Evolutionary conservation across 495 filamentous ascomycete genomes (phyloP).

Genomic region (Xylaria scruposa): DNA sequence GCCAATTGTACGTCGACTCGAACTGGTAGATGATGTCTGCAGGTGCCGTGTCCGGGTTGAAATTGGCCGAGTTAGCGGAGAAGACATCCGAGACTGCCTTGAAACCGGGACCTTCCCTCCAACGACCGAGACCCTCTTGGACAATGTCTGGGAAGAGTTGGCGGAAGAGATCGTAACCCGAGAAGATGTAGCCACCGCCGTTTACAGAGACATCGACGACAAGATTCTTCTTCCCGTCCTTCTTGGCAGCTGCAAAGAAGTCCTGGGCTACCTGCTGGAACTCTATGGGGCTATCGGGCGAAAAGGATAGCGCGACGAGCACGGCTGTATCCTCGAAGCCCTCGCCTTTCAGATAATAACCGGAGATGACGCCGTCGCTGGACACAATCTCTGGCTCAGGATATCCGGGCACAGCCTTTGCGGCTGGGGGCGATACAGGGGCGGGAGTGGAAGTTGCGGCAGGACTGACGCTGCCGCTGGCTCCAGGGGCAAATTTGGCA

Average conservation of each 20-base stretch:
- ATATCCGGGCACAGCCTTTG: slow-evolving; percentile 52
- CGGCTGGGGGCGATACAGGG: slow-evolving; percentile 27
- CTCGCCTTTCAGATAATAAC: slow-evolving; percentile 55
- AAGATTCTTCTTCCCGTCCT: slow-evolving; percentile 56
- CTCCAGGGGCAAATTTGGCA: slow-evolving; percentile 42
- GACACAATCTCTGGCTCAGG: slow-evolving; percentile 54
- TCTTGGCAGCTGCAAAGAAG: slow-evolving; percentile 47
- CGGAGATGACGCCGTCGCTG: slow-evolving; percentile 50
- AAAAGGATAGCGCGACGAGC: slow-evolving; percentile 41
- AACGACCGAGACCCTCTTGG: slow-evolving; percentile 42
- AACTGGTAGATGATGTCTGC: slow-evolving; percentile 36
- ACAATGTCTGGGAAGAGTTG: slow-evolving; percentile 53
- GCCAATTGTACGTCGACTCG: slow-evolving; percentile 46
- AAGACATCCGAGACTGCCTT: slow-evolving; percentile 41
- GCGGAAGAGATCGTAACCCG: slow-evolving; percentile 54
- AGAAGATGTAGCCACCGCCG: slow-evolving; percentile 56
- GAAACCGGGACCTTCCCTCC: slow-evolving; percentile 44
- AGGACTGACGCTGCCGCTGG: slow-evolving; percentile 17
- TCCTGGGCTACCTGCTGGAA: slow-evolving; percentile 52
- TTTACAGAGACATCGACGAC: slow-evolving; percentile 62
- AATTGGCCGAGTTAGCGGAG: slow-evolving; percentile 38
- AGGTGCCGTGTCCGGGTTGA: slow-evolving; percentile 40
- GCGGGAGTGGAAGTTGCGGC: slow-evolving; percentile 30
- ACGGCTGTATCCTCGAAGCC: slow-evolving; percentile 56
- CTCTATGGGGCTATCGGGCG: slow-evolving; percentile 30